These are phyloP conservation scores for Komagataella kurtzmanii DNA, from an alignment of 805 yeast genomes.

Conservation along the genomic window DNA sequence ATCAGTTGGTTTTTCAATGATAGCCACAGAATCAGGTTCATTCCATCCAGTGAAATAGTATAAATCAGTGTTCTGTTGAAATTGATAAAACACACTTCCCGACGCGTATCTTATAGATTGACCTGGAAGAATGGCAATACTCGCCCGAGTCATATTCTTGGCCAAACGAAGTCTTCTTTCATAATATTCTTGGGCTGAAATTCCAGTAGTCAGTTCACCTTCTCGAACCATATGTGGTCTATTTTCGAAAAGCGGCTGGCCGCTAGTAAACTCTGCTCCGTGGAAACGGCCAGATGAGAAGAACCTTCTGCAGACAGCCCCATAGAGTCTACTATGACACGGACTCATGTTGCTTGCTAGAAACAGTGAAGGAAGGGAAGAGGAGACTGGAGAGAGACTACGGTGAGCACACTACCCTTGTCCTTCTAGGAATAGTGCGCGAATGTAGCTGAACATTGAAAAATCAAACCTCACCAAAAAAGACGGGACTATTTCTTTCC, in stretches of 20 bases:
- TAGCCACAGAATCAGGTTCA: slow-evolving; percentile 69
- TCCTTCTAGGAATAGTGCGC: background rate
- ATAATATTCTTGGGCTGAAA: slow-evolving; percentile 71
- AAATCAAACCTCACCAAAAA: background rate
- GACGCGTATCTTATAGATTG: slow-evolving; percentile 64
- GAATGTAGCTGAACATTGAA: background rate
- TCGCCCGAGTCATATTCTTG: slow-evolving; percentile 39
- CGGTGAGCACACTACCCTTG: background rate
- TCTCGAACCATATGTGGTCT: slow-evolving; percentile 60
- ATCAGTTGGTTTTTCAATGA: slow-evolving; percentile 48
- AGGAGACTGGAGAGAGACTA: background rate
- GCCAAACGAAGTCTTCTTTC: slow-evolving; percentile 54
- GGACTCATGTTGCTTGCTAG: background rate
- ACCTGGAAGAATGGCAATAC: slow-evolving; percentile 68
- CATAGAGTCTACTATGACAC: background rate
- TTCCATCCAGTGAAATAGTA: slow-evolving; percentile 86
- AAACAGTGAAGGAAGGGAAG: background rate
- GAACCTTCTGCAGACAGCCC: background rate
- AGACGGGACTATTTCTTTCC: background rate
- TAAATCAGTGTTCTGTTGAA: slow-evolving; percentile 85
- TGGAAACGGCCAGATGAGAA: background rate
- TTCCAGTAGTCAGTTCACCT: slow-evolving; percentile 84
- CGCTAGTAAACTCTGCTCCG: slow-evolving; percentile 28
- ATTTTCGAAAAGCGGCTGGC: slow-evolving; percentile 83
- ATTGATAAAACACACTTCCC: slow-evolving; percentile 83